These are phyloP conservation scores for Ceratocystis eucalypticola DNA, from an alignment of 2,329 filamentous ascomycete species.

Conservation along the genomic window DNA sequence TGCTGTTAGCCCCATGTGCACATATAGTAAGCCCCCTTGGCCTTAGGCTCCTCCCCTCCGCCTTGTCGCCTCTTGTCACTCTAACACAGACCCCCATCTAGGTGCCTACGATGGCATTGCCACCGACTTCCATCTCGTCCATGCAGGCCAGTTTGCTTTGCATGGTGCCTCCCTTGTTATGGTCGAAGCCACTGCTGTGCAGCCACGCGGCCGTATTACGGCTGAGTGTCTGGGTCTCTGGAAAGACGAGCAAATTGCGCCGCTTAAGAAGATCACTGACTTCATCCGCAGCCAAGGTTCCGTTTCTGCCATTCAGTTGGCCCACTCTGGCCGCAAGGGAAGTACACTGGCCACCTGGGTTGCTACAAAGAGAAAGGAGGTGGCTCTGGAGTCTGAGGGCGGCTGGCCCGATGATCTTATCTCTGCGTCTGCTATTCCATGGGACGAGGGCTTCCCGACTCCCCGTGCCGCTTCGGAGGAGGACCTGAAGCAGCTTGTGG, in stretches of 20 bases:
- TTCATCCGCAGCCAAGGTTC: conserved; percentile 69
- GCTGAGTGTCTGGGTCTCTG: conserved; percentile 70
- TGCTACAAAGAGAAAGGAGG: conserved; percentile 32
- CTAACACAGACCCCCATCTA: conserved; percentile 24
- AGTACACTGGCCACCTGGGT: conserved; percentile 52
- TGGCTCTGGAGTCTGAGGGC: conserved; percentile 39
- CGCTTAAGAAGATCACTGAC: conserved; percentile 56
- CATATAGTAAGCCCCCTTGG: conserved; percentile 17
- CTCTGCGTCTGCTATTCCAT: conserved; percentile 42
- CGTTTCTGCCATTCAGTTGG: conserved; percentile 67
- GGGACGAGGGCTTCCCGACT: conserved; percentile 43
- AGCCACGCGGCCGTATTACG: conserved; percentile 66
- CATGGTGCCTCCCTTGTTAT: conserved; percentile 62
- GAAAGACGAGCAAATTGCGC: conserved; percentile 68
- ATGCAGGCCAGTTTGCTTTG: conserved; percentile 64
- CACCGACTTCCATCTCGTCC: conserved; percentile 70
- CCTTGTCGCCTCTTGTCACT: neutral
- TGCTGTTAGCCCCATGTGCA: conserved; percentile 47
- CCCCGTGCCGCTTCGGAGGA: conserved; percentile 55
- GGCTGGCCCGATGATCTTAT: conserved; percentile 47
- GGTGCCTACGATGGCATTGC: conserved; percentile 50
- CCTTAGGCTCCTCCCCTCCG: neutral
- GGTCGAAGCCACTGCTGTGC: conserved; percentile 66
- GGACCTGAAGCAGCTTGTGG: conserved; percentile 54
- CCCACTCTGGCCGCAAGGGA: conserved; percentile 62